These are phyloP conservation scores for Blastobotrys serpentis DNA, from an alignment of 1,139 yeast genomes.

Conservation along the genomic window DNA sequence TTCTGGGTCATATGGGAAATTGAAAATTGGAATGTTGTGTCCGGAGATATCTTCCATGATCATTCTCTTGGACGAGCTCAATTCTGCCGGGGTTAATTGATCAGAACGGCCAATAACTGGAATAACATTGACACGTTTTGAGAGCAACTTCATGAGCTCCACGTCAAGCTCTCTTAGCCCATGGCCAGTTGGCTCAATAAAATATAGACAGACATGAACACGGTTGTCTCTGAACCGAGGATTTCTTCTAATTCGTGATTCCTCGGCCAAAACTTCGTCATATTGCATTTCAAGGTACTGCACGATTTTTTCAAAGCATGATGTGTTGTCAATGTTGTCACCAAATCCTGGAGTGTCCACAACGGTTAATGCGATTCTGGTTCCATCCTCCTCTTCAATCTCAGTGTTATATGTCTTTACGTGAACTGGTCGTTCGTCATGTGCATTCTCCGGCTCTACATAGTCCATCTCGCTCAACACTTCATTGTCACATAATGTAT, in stretches of 20 bases:
- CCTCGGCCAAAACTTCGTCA: constrained; percentile 88
- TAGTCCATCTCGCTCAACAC: constrained; percentile 42
- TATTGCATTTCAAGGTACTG: constrained; percentile 80
- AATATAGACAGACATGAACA: constrained; percentile 67
- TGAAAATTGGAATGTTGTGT: constrained; percentile 77
- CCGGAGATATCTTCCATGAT: constrained; percentile 72
- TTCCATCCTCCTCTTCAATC: constrained; percentile 40
- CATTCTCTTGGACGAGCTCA: constrained; percentile 60
- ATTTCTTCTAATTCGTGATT: constrained; percentile 83
- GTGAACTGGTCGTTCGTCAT: constrained; percentile 49
- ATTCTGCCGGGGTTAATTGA: constrained; percentile 73
- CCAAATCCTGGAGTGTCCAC: constrained; percentile 88
- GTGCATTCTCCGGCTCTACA: constrained; percentile 47
- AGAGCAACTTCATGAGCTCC: constrained; percentile 69
- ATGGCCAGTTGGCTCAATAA: constrained; percentile 71
- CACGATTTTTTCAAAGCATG: constrained; percentile 68
- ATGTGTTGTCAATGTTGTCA: constrained; percentile 62
- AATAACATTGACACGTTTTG: constrained; percentile 76
- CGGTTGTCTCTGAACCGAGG: constrained; percentile 72
- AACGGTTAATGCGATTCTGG: constrained; percentile 45
- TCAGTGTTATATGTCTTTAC: constrained; percentile 49
- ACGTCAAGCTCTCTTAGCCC: constrained; percentile 70
- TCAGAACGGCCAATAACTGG: constrained; percentile 88
- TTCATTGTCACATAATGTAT: constrained; percentile 80
- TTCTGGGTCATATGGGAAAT: constrained; percentile 67